A percentile compares a stretch with the other conserved stretches of the same genome.
phyloP scores from a whole-genome alignment of 805 yeast genomes.

The Clavispora santaluciae region DNA sequence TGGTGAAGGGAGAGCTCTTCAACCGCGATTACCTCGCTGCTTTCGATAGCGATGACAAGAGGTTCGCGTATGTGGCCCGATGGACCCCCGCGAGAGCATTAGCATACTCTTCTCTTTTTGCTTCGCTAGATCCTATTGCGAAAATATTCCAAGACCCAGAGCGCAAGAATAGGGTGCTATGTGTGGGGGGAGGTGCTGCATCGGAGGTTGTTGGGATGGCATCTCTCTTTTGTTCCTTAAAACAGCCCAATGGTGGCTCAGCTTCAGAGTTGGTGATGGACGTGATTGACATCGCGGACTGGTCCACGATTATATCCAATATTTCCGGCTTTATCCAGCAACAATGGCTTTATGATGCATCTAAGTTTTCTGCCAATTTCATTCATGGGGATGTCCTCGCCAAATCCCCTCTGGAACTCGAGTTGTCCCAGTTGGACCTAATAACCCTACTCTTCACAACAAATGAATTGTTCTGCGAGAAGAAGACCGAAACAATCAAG shows the following conservation, averaged over 20 bases:
- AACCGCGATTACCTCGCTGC: constrained; percentile 69
- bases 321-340: constrained; percentile 40
- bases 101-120: constrained; percentile 65
- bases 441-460: constrained; percentile 81
- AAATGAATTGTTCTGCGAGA: constrained; percentile 74
- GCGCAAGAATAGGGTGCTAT: constrained; percentile 39
- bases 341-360: constrained; percentile 48
- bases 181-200: constrained; percentile 89
- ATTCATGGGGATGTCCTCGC: constrained; percentile 28
- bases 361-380: constrained; percentile 26
- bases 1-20: constrained; percentile 64
- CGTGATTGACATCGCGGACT: constrained; percentile 74
- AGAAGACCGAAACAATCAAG: constrained; percentile 55
- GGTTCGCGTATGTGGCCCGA: constrained; percentile 74
- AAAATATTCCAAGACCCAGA: constrained; percentile 30
- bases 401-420: constrained; percentile 11
- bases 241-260: constrained; percentile 29
- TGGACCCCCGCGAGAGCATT: constrained; percentile 86
- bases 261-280: constrained; percentile 40
- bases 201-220: constrained; percentile 69
- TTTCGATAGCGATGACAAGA: constrained; percentile 55
- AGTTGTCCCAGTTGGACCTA: constrained; percentile 32
- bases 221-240: constrained; percentile 47
- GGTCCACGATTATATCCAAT: constrained; percentile 52
- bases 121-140: constrained; percentile 41